Conservation (phyloP, 345 rosid genomes). For the Anacardium occidentale region DNA sequence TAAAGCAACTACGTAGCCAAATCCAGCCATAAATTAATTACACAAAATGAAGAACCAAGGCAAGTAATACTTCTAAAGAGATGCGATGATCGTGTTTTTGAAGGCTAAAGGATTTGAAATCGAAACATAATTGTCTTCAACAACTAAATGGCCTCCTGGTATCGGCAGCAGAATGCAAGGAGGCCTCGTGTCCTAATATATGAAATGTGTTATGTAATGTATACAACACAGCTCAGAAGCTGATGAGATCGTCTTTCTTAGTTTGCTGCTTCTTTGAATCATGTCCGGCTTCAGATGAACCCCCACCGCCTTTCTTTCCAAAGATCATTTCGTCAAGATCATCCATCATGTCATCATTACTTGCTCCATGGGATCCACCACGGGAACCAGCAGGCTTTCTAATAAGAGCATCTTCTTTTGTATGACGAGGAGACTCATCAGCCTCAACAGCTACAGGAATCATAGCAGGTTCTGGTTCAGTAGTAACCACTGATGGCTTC, state of each 20-base stretch:
- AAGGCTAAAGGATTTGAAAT: slow-evolving; percentile 1
- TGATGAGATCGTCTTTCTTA: slow-evolving; percentile 77
- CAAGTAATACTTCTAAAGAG: background rate
- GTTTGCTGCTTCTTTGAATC: slow-evolving; percentile 60
- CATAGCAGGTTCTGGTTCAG: slow-evolving; percentile 76
- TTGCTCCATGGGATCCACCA: slow-evolving; percentile 52
- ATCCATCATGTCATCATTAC: slow-evolving; percentile 86
- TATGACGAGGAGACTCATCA: slow-evolving; percentile 56
- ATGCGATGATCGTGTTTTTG: slow-evolving; percentile 1
- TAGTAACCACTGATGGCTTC: slow-evolving; percentile 43
- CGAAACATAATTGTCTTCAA: slow-evolving; percentile 12
- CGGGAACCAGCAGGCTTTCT: slow-evolving; percentile 71
- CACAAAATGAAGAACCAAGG: slow-evolving; percentile 19
- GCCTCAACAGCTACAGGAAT: slow-evolving; percentile 86
- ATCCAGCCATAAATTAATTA: slow-evolving; percentile 25
- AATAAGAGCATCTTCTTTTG: slow-evolving; percentile 63
- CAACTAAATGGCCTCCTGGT: slow-evolving; percentile 14
- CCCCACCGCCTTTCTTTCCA: slow-evolving; percentile 69
- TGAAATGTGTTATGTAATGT: background rate
- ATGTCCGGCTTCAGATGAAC: slow-evolving; percentile 48
- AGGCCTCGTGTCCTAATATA: slow-evolving; percentile 12
- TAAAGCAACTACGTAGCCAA: slow-evolving; percentile 12
- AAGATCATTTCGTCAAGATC: slow-evolving; percentile 98
- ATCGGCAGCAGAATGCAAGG: background rate
- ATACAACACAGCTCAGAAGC: slow-evolving; percentile 39